Evolutionary conservation across 257 asterid species (phyloP), one percentile per base, ranked within the genome.

Genomic region (Leonotis leonurus): DNA sequence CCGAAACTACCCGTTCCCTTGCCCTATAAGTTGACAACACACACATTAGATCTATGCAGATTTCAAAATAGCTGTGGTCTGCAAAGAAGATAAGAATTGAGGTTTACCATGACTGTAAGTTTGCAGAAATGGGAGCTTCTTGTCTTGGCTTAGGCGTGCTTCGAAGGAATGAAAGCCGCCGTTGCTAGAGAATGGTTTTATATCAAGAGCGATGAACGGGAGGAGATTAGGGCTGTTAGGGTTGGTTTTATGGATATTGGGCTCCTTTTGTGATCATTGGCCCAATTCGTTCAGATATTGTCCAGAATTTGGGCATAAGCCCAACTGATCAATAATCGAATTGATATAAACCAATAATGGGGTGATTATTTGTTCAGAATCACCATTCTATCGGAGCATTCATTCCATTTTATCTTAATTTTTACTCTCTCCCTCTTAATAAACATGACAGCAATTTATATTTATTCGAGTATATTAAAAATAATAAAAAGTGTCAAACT

Each of bases 1-100:
- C 78, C 82, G 25, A 77, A 77, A 20, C 81, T 76, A 0, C 81
- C 81, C 1, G 78, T 76, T 68, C 81, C 81, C 62, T 76, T 76
- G 2, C 78, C 78, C 81, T 75, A 43, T 3, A 43, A 43, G 1
- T 16, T 48, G 16, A 48, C 27, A 1, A 60, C 51, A 39, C 24
- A 44, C 30, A 60, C 60, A 56, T 16, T 35, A 54, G 36, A 26
- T 30, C 71, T 13, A 52, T 54, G 54, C 44, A 2, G 21, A 57
- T 14, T n/a, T n/a, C n/a, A n/a, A n/a, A n/a, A n/a, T n/a, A n/a
- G n/a, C n/a, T n/a, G n/a, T n/a, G n/a, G n/a, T n/a, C n/a, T n/a
- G 26, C 9, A 13, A 16, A 13, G 11, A 20, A 17, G 41, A 29
- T 22, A 65, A 32, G 4, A 20, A 25, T 26, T 14, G 32, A 53